phyloP scores from a whole-genome alignment of 106 monocot genomes.

The Chionographis japonica region DNA sequence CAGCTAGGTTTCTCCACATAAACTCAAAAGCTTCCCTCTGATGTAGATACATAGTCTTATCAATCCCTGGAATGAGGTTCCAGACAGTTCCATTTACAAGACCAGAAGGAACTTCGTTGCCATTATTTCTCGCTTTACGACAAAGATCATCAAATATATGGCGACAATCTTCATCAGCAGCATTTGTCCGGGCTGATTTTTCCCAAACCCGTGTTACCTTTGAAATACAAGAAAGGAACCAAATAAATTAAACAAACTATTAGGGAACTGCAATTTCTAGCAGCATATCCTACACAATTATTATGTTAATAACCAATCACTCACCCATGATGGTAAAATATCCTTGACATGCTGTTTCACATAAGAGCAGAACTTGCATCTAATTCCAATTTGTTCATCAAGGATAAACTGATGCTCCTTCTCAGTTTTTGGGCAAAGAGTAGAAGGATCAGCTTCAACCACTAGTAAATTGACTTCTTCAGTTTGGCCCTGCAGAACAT shows the following conservation, averaged over 20 bases:
- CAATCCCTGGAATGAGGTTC: slow-evolving; percentile 63
- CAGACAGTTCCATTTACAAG: slow-evolving; percentile 51
- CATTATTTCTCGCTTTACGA: slow-evolving; percentile 1
- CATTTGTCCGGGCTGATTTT: slow-evolving; percentile 6
- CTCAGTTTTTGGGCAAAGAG: slow-evolving; percentile 14
- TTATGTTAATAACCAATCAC: slow-evolving; percentile 5
- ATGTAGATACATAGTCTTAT: slow-evolving; percentile 39
- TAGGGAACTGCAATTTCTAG: not conserved
- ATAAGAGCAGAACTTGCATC: slow-evolving; percentile 56
- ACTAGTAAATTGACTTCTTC: slow-evolving; percentile 3
- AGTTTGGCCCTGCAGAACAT: slow-evolving; percentile 22
- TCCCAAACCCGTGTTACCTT: slow-evolving; percentile 28
- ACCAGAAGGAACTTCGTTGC: not conserved
- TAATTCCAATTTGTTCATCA: slow-evolving; percentile 77
- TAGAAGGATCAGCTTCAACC: slow-evolving; percentile 10
- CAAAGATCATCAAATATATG: slow-evolving; percentile 21
- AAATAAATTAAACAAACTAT: not conserved
- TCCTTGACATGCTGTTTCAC: slow-evolving; percentile 49
- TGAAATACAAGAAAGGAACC: slow-evolving; percentile 4
- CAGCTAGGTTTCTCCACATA: slow-evolving; percentile 48
- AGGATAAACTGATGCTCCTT: slow-evolving; percentile 47
- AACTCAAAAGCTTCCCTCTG: slow-evolving; percentile 79
- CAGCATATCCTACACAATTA: not conserved
- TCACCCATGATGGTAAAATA: slow-evolving; percentile 61
- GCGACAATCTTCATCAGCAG: slow-evolving; percentile 5